Evolutionary conservation across 306 rosid species (phyloP), one percentile per base, ranked within the genome.

Genomic region (Inga laurina): DNA sequence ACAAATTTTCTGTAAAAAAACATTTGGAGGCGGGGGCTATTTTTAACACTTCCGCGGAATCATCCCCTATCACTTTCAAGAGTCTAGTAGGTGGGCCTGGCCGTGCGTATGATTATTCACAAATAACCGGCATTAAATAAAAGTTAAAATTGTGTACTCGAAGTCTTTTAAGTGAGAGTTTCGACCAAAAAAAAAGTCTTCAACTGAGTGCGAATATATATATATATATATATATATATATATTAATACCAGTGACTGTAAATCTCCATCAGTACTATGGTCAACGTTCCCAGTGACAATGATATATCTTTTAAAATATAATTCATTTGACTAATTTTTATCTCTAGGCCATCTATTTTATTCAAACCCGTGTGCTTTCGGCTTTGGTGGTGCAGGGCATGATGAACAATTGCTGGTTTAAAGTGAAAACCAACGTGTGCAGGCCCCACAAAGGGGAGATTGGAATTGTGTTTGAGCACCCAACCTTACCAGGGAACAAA

Each of bases 331-430:
- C 10, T 70, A n/a, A 1, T 41, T 69, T n/a, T 71, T n/a, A 11
- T 11, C 30, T 21, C 14, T 0, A 4, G 10, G 24, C 18, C 13
- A 1, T 64, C 3, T 41, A 1, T 12, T 27, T 62, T 4, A 62
- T 12, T 30, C 3, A 35, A 35, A 43, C 11, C 21, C 22, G 34
- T 41, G 56, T 22, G 21, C 12, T 44, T 41, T 72, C 21, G 32
- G 8, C 7, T 44, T 2, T 72, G 76, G 76, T 4, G 76, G 34
- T 3, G 61, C 61, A 94, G 98, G 98, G 98, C 10, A 90, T 95
- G 98, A 93, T 95, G 98, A 95, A 95, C 86, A 95, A 93, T 77
- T 92, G 97, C 67, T 95, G 98, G 98, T 95, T 93, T 80, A 87
- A 90, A 13, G 87, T 95, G 51, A 95, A 91, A 82, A 90, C 82